Evolutionary conservation across 1,139 yeast species (phyloP), one percentile per base, ranked within the genome.

Genomic region (Citeromyces siamensis): DNA sequence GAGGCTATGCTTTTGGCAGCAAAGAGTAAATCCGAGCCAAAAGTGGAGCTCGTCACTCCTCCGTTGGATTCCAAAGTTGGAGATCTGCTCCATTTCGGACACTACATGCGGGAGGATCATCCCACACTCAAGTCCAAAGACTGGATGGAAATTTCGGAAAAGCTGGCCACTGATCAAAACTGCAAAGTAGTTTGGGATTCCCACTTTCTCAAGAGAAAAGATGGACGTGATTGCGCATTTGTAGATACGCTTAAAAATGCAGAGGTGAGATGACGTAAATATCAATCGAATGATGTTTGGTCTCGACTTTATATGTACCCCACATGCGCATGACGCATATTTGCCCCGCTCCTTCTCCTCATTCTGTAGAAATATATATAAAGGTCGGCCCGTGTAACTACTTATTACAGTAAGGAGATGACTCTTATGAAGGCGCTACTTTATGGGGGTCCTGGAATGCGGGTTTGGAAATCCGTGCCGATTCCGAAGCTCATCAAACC

Each of bases 1-100:
- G 68, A 70, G 41, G 81, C 76, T 1, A 75, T 75, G 82, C 47
- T 75, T 2, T 48, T 75, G 22, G 80, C 80, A 4, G 71, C 77
- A 2, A 41, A 33, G 8, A 38, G 35, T 8, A 38, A 23, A 1
- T 39, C 38, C 5, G 35, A 33, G 6, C 29, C 38, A 13, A 35
- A 38, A 22, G 61, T 59, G 9, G 59, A 50, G 29, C 45, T 59
- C 19, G 52, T 59, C 1, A 31, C 34, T 5, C 59, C 61, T 6
- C 60, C 63, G 4, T 13, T 3, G 3, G 34, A 41, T 3, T 41
- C 50, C 4, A 35, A 37, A 1, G 34, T 60, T 5, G 71, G 71
- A 0, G 56, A 53, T 10, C 37, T 42, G 16, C 45, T 66, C 21
- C 44, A 42, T 19, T 66, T 66, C 40, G 53, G 52, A 7, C 48